Percentiles rank a stretch among this genome's conserved stretches.
Conservation (phyloP, 2,329 filamentous ascomycete genomes). For the Fusarium protoensiforme region DNA sequence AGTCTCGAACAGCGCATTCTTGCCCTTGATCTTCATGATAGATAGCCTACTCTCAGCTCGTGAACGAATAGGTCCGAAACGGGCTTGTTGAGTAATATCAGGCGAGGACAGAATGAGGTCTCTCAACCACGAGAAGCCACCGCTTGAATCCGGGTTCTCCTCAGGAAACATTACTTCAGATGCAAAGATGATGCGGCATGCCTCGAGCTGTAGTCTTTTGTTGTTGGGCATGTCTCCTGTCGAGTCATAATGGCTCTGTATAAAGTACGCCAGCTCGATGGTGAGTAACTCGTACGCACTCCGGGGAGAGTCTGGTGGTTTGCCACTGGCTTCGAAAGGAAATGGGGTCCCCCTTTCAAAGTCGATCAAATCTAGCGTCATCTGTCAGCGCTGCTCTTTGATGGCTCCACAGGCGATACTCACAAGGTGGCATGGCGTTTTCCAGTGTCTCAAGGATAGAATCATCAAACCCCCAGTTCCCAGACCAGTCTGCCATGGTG, state of each 20-base stretch:
- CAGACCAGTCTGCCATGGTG: slow-evolving; percentile 56
- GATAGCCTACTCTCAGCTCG: slow-evolving; percentile 21
- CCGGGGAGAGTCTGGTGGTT: slow-evolving; percentile 30
- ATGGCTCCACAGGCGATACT: neutral
- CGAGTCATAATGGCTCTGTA: slow-evolving; percentile 26
- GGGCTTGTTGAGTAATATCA: slow-evolving; percentile 17
- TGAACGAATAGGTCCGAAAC: slow-evolving; percentile 26
- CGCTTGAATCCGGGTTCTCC: neutral
- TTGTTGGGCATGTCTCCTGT: slow-evolving; percentile 23
- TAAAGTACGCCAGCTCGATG: slow-evolving; percentile 34
- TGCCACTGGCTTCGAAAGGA: slow-evolving; percentile 29
- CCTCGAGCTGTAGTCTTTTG: slow-evolving; percentile 20
- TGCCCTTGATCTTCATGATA: slow-evolving; percentile 20
- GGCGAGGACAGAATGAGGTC: slow-evolving; percentile 22
- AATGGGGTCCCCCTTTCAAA: slow-evolving; percentile 30
- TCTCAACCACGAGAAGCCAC: slow-evolving; percentile 22
- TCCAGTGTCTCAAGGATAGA: slow-evolving; percentile 51
- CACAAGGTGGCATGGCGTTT: slow-evolving; percentile 55
- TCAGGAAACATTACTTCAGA: slow-evolving; percentile 30
- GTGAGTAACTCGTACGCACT: slow-evolving; percentile 38
- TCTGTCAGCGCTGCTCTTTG: rapidly evolving
- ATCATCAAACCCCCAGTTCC: slow-evolving; percentile 56
- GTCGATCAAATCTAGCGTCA: slow-evolving; percentile 29
- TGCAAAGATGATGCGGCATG: slow-evolving; percentile 34
- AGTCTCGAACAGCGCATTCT: slow-evolving; percentile 26